Conservation (phyloP, 257 asterid species). For the Linaria vulgaris region DNA sequence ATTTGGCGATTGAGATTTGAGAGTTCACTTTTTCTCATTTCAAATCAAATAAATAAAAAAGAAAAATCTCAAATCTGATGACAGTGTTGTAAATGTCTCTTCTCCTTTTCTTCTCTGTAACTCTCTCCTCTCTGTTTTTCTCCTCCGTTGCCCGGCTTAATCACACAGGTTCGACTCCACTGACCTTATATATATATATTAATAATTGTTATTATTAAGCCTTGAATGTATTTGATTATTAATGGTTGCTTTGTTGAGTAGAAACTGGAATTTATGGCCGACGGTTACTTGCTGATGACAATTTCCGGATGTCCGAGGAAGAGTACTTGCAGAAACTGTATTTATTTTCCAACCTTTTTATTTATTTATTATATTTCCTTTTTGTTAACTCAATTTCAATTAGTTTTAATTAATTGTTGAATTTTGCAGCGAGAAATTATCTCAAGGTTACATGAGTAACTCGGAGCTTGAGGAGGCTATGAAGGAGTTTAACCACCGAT, state of each 20-base stretch:
- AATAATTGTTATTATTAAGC: too few species aligned
- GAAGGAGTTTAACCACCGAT: slow-evolving; percentile 56
- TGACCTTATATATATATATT: too few species aligned
- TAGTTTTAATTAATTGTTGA: neutral
- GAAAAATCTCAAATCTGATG: slow-evolving; percentile 12
- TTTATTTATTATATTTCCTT: neutral
- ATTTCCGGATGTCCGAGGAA: slow-evolving; percentile 41
- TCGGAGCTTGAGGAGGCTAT: slow-evolving; percentile 81
- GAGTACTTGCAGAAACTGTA: slow-evolving; percentile 70
- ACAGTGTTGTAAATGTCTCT: slow-evolving; percentile 21
- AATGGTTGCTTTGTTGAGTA: slow-evolving; percentile 34
- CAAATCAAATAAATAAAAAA: too few species aligned
- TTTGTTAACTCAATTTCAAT: neutral
- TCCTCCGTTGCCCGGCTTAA: slow-evolving; percentile 37
- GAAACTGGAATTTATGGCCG: slow-evolving; percentile 34
- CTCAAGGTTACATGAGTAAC: slow-evolving; percentile 87
- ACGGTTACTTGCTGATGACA: slow-evolving; percentile 39
- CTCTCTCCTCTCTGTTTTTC: slow-evolving; percentile 39
- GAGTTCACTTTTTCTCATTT: too few species aligned
- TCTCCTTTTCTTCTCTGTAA: slow-evolving; percentile 48
- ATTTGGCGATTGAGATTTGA: too few species aligned
- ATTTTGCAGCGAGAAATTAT: slow-evolving; percentile 61
- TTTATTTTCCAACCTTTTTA: slow-evolving; percentile 12
- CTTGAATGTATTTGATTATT: too few species aligned
- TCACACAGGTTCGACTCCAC: slow-evolving; percentile 33